Percentiles rank a stretch among this genome's conserved stretches.
Conservation (phyloP, 371 early-diverging fungal species). For the Mortierella sp. region DNA sequence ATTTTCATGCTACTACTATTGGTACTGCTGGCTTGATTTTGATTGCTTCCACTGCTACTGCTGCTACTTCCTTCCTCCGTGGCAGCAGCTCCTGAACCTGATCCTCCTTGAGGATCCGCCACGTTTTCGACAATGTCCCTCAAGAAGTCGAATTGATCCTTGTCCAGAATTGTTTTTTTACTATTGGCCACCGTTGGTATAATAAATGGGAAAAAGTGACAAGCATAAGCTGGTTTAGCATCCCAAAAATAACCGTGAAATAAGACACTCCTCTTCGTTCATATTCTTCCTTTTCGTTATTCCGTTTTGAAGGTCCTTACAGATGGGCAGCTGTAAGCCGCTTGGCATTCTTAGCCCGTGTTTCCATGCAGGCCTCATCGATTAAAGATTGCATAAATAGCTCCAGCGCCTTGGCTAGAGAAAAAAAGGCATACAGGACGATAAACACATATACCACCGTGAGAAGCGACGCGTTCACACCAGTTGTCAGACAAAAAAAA, state of each 20-base stretch:
- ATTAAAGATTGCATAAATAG: slow-evolving; percentile 93
- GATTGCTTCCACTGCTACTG: slow-evolving; percentile 3
- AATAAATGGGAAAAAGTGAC: neutral
- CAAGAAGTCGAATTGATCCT: slow-evolving; percentile 94
- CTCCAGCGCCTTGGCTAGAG: slow-evolving; percentile 90
- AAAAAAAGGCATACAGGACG: slow-evolving; percentile 4
- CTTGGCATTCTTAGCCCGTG: slow-evolving; percentile 82
- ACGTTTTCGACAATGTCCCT: slow-evolving; percentile 88
- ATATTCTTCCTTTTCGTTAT: neutral
- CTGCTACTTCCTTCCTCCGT: slow-evolving; percentile 16
- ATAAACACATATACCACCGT: neutral
- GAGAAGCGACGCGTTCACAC: neutral
- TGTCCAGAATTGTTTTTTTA: slow-evolving; percentile 86
- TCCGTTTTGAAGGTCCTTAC: slow-evolving; percentile 61
- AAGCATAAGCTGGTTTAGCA: too few species aligned
- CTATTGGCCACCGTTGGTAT: slow-evolving; percentile 54
- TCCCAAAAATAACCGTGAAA: neutral
- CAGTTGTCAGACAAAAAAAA: slow-evolving; percentile 1
- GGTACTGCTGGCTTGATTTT: slow-evolving; percentile 1
- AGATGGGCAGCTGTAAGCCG: slow-evolving; percentile 88
- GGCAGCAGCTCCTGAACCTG: slow-evolving; percentile 16
- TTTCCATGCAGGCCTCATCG: slow-evolving; percentile 87
- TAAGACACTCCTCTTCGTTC: too few species aligned
- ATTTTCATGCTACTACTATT: slow-evolving; percentile 25
- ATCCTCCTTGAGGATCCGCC: slow-evolving; percentile 75